Evolutionary conservation across 306 rosid species (phyloP).

Genomic region (Vigna reflexopilosa): DNA sequence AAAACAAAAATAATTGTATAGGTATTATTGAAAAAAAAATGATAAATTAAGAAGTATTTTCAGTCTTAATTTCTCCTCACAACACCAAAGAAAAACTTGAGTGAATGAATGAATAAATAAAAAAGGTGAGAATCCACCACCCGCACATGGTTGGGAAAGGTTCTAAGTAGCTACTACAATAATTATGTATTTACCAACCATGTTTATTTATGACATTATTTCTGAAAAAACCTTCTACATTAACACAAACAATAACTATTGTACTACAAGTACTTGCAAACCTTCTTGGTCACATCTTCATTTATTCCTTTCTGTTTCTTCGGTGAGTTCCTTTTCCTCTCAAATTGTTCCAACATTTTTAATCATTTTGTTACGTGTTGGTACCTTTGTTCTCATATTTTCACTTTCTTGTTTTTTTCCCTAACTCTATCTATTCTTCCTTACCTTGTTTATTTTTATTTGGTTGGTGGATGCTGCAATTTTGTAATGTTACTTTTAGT

Average conservation of each 20-base stretch:
- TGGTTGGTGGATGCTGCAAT: background rate
- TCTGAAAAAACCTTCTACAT: background rate
- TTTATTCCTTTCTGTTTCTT: conserved; percentile 3
- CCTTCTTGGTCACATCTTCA: background rate
- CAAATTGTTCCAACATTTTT: background rate
- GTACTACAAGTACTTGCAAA: background rate
- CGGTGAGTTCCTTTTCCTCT: background rate
- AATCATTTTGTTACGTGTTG: background rate
- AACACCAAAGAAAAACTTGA: no score
- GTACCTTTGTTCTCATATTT: background rate
- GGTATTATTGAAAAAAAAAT: no score
- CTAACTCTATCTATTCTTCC: background rate
- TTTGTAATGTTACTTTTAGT: conserved; percentile 7
- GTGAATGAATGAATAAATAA: no score
- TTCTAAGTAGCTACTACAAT: no score
- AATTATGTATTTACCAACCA: background rate
- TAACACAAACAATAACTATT: background rate
- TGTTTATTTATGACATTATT: background rate
- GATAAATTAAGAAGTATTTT: no score
- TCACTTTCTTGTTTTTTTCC: background rate
- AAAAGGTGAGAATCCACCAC: no score
- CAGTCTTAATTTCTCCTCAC: no score
- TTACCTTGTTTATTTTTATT: background rate
- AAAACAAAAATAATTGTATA: no score
- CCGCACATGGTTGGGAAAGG: no score